Base-by-base conservation (phyloP, 106 monocot genomes). In the Apostasia ramifera region DNA sequence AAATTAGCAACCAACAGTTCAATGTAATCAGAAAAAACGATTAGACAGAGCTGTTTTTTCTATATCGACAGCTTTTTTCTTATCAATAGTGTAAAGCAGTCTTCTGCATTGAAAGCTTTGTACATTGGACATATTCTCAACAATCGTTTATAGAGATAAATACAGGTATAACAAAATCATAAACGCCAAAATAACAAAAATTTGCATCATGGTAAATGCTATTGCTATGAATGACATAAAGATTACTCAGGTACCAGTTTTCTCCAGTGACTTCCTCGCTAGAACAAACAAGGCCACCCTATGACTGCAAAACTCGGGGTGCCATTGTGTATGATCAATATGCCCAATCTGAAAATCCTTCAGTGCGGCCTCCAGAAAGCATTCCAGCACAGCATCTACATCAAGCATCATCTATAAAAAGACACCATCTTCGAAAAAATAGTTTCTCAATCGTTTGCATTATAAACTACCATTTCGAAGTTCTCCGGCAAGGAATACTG, bases 251-350 rank as follows among this genome's bases (percentile, higher is more conserved):
- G 11, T 52, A 11, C 1, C 52, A 52, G 8, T 62, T 45, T 62
- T n/a, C 62, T 45, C 7, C 4, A 13, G 3, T 7, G 48, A 65
- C 74, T 82, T 87, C 70, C 83, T 90, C 12, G 85, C 87, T 57
- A 92, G 46, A 75, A 90, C 76, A 72, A 90, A 90, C 5, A 98
- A 8, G 1, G 87, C 89, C 1, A 98, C 92, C 45, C 97, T 61
- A 40, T 81, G 74, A 69, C 85, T 92, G 55, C 72, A 45, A 44
- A 69, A 98, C 76, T 98, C 92, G 55, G 92, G 97, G 76, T 90
- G 92, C 97, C 92, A 98, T 59, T 90, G 92, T 11, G 56, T 40
- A 61, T 87, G 89, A 83, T 98, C 97, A 38, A 98, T 70, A 69
- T 70, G 82, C 3, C 92, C 97, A 57, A 98, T 68, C 40, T 72